Base-by-base conservation (phyloP, 2,329 filamentous ascomycete species). In the Epichloe amarillans region DNA sequence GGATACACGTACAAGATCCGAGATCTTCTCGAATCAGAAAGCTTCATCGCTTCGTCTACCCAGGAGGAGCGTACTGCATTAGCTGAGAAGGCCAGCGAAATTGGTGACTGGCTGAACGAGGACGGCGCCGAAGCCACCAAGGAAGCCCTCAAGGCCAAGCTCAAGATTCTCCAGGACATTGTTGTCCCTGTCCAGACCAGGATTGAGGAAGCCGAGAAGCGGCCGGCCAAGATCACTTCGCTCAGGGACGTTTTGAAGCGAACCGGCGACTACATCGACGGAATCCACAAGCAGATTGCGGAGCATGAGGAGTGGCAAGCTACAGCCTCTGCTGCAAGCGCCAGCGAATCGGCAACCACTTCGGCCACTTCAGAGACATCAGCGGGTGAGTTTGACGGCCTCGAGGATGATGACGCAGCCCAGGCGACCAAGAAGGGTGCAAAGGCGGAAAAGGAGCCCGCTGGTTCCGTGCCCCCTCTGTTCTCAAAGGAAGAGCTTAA, bases 41-140 rank as follows among this genome's bases (percentile, higher is more conserved):
- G 75, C 1, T 97, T 96, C 64, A 72, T 85, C 49, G 75, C 75
- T 12, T 80, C 77, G 3, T 86, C 89, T 35, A 91, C 84, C 10
- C 71, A 80, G 3, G 75, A 78, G 19, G 79, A 89, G 62, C 79
- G 88, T 45, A 65, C 74, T 6, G 68, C 70, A n/a, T 75, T 97
- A 12, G 77, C 84, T 58, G 72, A 80, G 54, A 82, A 83, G 61
- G 75, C 88, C 39, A 76, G 78, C 54, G 78, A 80, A 46, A 77
- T 82, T 21, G 86, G 86, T 59, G 89, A 95, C 11, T 98, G 93
- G 91, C 80, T 98, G 53, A 93, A 95, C 64, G 86, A 80, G 15
- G 89, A 90, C 45, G 88, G 91, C 51, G 76, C 78, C 15, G 82
- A 89, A 46, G 90, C 93, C 4, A 74, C 79, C 37, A 83, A 82